phyloP scores from a whole-genome alignment of 2,329 filamentous ascomycete species.

The Aotearoamyces nothofagi region DNA sequence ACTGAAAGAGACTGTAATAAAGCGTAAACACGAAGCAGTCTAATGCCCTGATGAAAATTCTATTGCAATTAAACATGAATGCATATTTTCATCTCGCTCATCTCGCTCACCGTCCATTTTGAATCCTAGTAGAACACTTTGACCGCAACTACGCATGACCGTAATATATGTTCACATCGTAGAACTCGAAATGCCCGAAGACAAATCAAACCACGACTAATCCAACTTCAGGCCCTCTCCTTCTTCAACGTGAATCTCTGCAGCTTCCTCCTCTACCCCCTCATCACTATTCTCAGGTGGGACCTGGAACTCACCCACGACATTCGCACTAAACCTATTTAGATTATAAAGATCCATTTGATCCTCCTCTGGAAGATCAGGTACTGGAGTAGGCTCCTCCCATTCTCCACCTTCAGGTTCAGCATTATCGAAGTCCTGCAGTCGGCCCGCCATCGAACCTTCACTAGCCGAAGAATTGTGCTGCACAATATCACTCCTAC shows the following conservation, averaged over 20 bases:
- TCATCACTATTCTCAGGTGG: slow-evolving; percentile 14
- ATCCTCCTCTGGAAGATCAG: slow-evolving; percentile 1
- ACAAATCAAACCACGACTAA: too few species aligned
- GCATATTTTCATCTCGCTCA: too few species aligned
- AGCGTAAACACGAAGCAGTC: too few species aligned
- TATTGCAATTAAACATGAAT: too few species aligned
- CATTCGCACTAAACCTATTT: neutral
- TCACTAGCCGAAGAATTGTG: slow-evolving; percentile 16
- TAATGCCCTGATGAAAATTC: too few species aligned
- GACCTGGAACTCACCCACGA: neutral
- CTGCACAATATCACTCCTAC: slow-evolving; percentile 15
- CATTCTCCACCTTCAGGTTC: slow-evolving; percentile 8
- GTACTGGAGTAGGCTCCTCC: slow-evolving; percentile 1
- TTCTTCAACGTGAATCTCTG: slow-evolving; percentile 2
- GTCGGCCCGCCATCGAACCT: slow-evolving; percentile 8
- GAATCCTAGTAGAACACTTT: too few species aligned
- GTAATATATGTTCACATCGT: too few species aligned
- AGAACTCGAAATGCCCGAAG: too few species aligned
- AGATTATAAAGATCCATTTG: slow-evolving; percentile 1
- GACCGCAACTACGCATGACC: too few species aligned
- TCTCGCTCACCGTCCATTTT: too few species aligned
- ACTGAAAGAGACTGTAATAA: too few species aligned
- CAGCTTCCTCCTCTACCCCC: slow-evolving; percentile 5
- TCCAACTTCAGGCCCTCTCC: slow-evolving; percentile 1
- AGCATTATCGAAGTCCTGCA: slow-evolving; percentile 13